Conservation (phyloP, 495 filamentous ascomycete genomes). For the Umbilicaria muhlenbergii region DNA sequence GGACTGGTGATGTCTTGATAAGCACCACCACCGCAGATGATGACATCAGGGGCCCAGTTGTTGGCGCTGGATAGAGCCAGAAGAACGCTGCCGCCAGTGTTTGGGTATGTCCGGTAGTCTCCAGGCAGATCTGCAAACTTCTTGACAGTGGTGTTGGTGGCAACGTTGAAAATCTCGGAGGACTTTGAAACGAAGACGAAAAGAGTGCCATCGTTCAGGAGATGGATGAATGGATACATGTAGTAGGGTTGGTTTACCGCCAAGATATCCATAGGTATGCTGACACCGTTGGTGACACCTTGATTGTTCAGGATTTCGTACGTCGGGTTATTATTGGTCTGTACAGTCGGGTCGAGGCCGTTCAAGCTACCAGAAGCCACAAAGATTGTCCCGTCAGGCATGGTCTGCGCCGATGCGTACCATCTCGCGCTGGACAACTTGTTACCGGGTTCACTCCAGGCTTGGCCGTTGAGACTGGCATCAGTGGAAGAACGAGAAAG, state of each 20-base stretch:
- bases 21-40: slow-evolving; percentile 47
- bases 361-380: slow-evolving; percentile 48
- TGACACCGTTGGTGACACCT: slow-evolving; percentile 27
- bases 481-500: slow-evolving; percentile 33
- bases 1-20: slow-evolving; percentile 46
- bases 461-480: slow-evolving; percentile 29
- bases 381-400: slow-evolving; percentile 39
- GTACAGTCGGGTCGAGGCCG: slow-evolving; percentile 38
- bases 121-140: slow-evolving; percentile 40
- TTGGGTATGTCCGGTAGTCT: slow-evolving; percentile 45
- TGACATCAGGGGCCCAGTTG: slow-evolving; percentile 35
- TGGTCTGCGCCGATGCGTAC: slow-evolving; percentile 43
- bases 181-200: slow-evolving; percentile 42
- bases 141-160: slow-evolving; percentile 22
- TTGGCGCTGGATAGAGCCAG: slow-evolving; percentile 37
- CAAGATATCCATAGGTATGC: slow-evolving; percentile 33
- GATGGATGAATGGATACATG: slow-evolving; percentile 50
- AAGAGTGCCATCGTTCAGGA: slow-evolving; percentile 37
- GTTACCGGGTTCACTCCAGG: slow-evolving; percentile 40
- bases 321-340: slow-evolving; percentile 47
- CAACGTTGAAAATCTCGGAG: slow-evolving; percentile 38
- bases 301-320: slow-evolving; percentile 36
- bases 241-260: slow-evolving; percentile 45
- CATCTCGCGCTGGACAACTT: slow-evolving; percentile 37
- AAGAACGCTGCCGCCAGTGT: slow-evolving; percentile 43